These are phyloP conservation scores for Trichoderma semiorbis DNA, from an alignment of 2,329 filamentous ascomycete genomes.

Conservation along the genomic window DNA sequence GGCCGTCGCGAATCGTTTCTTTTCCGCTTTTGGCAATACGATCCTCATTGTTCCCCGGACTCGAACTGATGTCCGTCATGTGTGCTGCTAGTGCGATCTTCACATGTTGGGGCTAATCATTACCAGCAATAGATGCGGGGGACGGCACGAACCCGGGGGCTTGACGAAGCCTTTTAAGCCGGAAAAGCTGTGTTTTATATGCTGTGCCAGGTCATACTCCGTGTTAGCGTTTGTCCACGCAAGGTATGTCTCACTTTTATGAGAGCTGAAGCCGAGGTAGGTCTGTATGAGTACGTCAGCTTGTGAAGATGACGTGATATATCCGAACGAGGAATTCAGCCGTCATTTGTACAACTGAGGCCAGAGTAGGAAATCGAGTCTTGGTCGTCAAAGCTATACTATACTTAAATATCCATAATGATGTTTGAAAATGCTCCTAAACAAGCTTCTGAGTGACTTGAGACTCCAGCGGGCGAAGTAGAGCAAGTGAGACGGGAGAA, in stretches of 20 bases:
- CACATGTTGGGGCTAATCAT: background rate
- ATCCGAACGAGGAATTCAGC: background rate
- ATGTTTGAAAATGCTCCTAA: background rate
- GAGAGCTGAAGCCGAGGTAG: background rate
- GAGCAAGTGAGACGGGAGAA: background rate
- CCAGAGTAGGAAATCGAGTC: background rate
- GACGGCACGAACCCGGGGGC: background rate
- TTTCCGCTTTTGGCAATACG: background rate
- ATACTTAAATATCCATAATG: background rate
- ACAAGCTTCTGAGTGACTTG: constrained; percentile 15
- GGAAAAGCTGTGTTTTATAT: background rate
- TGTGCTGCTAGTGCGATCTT: background rate
- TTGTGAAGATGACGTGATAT: background rate
- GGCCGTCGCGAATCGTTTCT: background rate
- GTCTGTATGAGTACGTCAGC: background rate
- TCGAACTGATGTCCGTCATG: background rate
- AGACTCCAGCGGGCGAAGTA: background rate
- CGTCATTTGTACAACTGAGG: background rate
- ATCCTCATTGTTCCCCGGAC: background rate
- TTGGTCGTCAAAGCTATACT: background rate
- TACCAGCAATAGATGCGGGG: background rate
- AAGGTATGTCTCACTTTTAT: background rate
- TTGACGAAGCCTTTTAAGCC: background rate
- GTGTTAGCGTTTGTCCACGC: background rate
- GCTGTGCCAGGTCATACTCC: background rate